A percentile compares a stretch with the other conserved stretches of the same genome.
phyloP scores from a whole-genome alignment of 2,329 filamentous ascomycete genomes.

The Colletotrichum sidae region DNA sequence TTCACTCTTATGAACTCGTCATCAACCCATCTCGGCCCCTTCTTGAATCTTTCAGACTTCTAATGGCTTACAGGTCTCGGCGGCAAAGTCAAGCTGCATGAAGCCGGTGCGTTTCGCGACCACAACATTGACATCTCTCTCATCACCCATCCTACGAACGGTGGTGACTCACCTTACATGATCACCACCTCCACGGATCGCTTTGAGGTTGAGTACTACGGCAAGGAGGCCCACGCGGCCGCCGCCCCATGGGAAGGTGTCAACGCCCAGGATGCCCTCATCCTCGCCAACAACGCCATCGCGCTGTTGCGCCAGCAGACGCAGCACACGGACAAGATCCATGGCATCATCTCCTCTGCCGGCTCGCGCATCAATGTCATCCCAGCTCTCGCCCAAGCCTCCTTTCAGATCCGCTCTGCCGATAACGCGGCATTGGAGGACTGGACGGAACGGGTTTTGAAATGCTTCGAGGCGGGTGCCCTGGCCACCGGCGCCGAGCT shows the following conservation, averaged over 20 bases:
- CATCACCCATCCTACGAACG: slow-evolving; percentile 44
- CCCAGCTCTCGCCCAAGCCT: slow-evolving; percentile 66
- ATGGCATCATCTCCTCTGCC: slow-evolving; percentile 57
- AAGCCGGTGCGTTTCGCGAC: slow-evolving; percentile 53
- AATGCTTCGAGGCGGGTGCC: slow-evolving; percentile 44
- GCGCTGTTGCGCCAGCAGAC: slow-evolving; percentile 63
- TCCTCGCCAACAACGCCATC: slow-evolving; percentile 54
- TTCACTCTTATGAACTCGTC: neutral
- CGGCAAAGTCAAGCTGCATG: slow-evolving; percentile 58
- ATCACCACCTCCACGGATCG: slow-evolving; percentile 34
- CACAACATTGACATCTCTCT: slow-evolving; percentile 45
- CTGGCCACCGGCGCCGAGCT: slow-evolving; percentile 46
- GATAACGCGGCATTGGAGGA: slow-evolving; percentile 44
- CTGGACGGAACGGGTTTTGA: slow-evolving; percentile 40
- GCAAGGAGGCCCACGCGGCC: slow-evolving; percentile 59
- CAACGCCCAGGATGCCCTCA: slow-evolving; percentile 63
- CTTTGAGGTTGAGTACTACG: slow-evolving; percentile 53
- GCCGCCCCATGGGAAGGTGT: slow-evolving; percentile 61
- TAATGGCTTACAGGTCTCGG: slow-evolving; percentile 49
- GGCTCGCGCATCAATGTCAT: slow-evolving; percentile 56
- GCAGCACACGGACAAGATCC: slow-evolving; percentile 59
- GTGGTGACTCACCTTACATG: slow-evolving; percentile 27
- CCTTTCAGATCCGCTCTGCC: slow-evolving; percentile 66
- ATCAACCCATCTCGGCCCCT: neutral
- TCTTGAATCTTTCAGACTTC: neutral